Evolutionary conservation across 768 basidiomycete species (phyloP), one percentile per base, ranked within the genome.

Genomic region (Phylloporus sp.): DNA sequence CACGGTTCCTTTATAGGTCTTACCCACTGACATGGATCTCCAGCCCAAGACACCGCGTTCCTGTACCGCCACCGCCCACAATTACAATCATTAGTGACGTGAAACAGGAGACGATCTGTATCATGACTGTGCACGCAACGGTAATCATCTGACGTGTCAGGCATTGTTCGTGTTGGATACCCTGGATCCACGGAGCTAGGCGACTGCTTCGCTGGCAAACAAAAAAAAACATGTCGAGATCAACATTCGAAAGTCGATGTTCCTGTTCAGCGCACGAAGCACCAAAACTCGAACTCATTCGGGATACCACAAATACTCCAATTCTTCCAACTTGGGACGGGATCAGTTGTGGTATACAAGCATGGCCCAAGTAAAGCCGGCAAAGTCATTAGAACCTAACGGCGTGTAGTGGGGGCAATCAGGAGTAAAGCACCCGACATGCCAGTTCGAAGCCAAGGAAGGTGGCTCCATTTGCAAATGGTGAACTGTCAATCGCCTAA

Each of bases 401-500:
- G n/a, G n/a, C n/a, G n/a, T n/a, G n/a, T n/a, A n/a, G n/a, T n/a
- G n/a, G n/a, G n/a, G n/a, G n/a, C n/a, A 9, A 42, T 58, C 22
- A 66, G 17, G 63, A 62, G 58, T 80, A 80, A 49, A 89, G 69
- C 34, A 80, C 52, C 37, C 92, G 78, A 69, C 81, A 91, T 35
- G 90, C 90, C 70, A 97, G 75, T 73, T 98, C 95, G 59, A 93
- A 97, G 1, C 90, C 93, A 46, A 95, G 79, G 77, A 97, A 98
- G 0, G 95, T 98, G 1, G 91, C 91, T 17, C 93, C 95, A 57
- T 97, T 98, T 10, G 94, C 94, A 59, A 96, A 95, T 1, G 93
- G 94, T 3, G 90, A 93, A 58, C 90, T 93, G 43, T 15, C n/a
- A n/a, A 35, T 48, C 50, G 36, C 20, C n/a, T n/a, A 7, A 27